These are phyloP conservation scores for Calocybe cyanea DNA, from an alignment of 768 basidiomycete genomes.

Conservation along the genomic window DNA sequence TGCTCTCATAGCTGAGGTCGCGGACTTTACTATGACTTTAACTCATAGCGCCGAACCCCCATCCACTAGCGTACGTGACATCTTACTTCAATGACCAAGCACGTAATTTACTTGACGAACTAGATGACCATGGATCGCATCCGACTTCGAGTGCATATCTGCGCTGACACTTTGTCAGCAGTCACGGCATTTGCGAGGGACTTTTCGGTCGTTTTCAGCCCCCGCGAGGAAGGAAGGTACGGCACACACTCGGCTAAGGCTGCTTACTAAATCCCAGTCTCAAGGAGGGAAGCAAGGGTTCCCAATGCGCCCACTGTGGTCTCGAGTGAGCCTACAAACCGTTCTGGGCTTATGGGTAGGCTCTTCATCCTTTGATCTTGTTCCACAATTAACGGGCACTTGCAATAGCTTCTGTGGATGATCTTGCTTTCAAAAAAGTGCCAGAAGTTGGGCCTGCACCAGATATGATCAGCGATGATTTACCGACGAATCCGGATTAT, in stretches of 20 bases:
- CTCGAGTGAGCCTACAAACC: slow-evolving; percentile 18
- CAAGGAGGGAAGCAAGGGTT: slow-evolving; percentile 15
- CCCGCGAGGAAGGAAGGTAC: slow-evolving; percentile 24
- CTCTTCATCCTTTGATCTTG: not conserved
- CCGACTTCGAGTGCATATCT: slow-evolving; percentile 59
- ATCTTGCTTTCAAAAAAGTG: slow-evolving; percentile 69
- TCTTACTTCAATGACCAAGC: not conserved
- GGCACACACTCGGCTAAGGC: slow-evolving; percentile 15
- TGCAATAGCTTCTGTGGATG: slow-evolving; percentile 67
- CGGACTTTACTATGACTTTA: slow-evolving; percentile 44
- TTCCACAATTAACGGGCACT: not conserved
- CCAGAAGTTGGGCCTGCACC: slow-evolving; percentile 78
- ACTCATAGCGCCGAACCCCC: slow-evolving; percentile 29
- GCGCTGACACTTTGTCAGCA: slow-evolving; percentile 70
- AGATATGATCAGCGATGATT: slow-evolving; percentile 89
- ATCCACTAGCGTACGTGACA: slow-evolving; percentile 31
- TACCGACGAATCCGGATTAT: slow-evolving; percentile 87
- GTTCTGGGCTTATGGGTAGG: slow-evolving; percentile 34
- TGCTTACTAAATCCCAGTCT: not conserved
- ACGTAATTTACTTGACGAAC: not conserved
- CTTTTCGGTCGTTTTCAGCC: slow-evolving; percentile 40
- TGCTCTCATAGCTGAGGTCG: slow-evolving; percentile 61
- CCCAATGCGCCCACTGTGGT: slow-evolving; percentile 25
- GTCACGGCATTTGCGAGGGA: slow-evolving; percentile 55
- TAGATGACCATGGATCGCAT: slow-evolving; percentile 58